These are phyloP conservation scores for Arachis monticola DNA, from an alignment of 331 rosid species.

Conservation along the genomic window DNA sequence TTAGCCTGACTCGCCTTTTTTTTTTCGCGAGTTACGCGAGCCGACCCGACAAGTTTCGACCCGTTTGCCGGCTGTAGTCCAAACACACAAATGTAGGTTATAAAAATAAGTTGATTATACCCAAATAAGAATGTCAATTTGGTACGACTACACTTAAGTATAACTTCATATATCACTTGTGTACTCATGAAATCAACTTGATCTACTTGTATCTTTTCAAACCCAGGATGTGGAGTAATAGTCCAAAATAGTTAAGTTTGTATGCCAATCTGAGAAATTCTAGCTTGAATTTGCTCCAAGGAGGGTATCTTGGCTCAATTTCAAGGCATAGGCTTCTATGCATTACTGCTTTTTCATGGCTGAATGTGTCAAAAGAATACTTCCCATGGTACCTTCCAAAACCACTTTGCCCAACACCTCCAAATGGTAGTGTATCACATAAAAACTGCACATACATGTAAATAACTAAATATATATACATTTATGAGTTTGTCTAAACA, in stretches of 20 bases:
- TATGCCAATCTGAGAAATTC: conserved; percentile 74
- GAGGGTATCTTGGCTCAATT: conserved; percentile 87
- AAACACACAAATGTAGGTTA: no score
- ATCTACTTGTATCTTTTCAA: conserved; percentile 45
- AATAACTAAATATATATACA: not conserved
- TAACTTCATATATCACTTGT: no score
- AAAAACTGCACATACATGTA: conserved; percentile 58
- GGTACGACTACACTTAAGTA: no score
- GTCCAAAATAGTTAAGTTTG: conserved; percentile 61
- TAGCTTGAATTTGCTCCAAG: conserved; percentile 76
- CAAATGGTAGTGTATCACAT: conserved; percentile 85
- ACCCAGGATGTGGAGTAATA: conserved; percentile 58
- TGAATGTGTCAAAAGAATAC: conserved; percentile 81
- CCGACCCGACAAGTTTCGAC: no score
- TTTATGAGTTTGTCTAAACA: not conserved
- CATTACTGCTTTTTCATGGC: conserved; percentile 87
- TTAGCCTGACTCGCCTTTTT: no score
- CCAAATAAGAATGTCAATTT: no score
- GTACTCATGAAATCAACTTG: no score
- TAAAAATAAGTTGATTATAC: no score
- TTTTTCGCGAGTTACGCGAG: no score
- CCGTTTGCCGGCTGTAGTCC: no score
- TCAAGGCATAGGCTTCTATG: conserved; percentile 65
- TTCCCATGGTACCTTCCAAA: conserved; percentile 95
- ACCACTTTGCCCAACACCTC: conserved; percentile 94